Conservation (phyloP, 148 eudicot species). For the Silene latifolia region DNA sequence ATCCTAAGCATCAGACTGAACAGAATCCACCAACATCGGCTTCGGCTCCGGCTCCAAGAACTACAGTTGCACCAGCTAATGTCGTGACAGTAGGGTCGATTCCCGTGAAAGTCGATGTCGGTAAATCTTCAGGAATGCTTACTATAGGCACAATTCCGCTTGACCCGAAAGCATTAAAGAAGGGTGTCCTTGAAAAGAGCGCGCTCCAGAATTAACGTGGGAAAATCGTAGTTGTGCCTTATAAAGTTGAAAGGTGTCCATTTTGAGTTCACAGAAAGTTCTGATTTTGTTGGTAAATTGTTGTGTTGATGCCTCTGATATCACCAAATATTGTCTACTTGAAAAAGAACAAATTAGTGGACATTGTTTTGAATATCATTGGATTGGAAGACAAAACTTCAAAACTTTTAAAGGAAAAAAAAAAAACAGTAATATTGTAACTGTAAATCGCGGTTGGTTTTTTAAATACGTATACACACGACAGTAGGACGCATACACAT, state of each 20-base stretch:
- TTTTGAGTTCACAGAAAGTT: background rate
- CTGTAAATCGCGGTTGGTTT: no score
- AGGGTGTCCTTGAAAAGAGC: conserved; percentile 25
- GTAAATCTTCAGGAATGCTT: conserved; percentile 46
- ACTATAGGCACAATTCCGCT: conserved; percentile 84
- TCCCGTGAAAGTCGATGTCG: conserved; percentile 60
- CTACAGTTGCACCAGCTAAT: conserved; percentile 28
- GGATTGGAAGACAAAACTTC: no score
- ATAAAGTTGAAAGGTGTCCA: background rate
- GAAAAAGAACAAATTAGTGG: background rate
- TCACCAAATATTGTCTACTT: background rate
- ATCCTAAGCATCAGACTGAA: conserved; percentile 45
- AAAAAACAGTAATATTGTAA: no score
- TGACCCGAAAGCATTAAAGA: conserved; percentile 62
- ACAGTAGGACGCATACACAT: no score
- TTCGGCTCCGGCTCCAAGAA: conserved; percentile 12
- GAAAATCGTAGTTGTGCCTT: background rate
- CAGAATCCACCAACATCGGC: conserved; percentile 24
- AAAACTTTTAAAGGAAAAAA: no score
- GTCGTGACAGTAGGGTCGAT: conserved; percentile 74
- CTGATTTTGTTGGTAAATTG: background rate
- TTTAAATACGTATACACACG: no score
- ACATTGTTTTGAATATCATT: no score
- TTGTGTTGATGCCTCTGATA: no score
- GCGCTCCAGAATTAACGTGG: conserved; percentile 20